A percentile compares a stretch with the other conserved stretches of the same genome.
Conservation (phyloP, 768 basidiomycete genomes). For the Mycena vitilis region DNA sequence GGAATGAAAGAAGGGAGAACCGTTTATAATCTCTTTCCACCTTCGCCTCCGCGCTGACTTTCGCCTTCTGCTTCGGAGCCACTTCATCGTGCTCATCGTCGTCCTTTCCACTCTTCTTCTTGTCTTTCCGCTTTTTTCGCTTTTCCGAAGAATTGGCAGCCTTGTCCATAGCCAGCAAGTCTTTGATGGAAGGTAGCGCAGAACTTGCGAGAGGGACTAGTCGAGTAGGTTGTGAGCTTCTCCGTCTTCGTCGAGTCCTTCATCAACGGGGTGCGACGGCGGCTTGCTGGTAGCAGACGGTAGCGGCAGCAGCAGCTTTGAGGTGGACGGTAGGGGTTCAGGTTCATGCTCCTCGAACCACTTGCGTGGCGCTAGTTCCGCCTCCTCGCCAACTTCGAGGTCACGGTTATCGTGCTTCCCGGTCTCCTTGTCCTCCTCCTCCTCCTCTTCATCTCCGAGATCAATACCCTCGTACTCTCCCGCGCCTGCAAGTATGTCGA, state of each 20-base stretch:
- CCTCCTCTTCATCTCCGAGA: constrained; percentile 65
- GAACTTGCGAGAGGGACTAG: constrained; percentile 85
- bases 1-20: constrained; percentile 45
- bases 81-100: constrained; percentile 52
- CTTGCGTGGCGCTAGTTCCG: constrained; percentile 38
- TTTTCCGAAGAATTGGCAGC: constrained; percentile 75
- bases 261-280: constrained; percentile 30
- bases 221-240: constrained; percentile 61
- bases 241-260: constrained; percentile 42
- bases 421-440: constrained; percentile 49
- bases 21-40: constrained; percentile 68
- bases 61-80: constrained; percentile 44
- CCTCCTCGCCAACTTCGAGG: constrained; percentile 32
- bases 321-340: constrained; percentile 25
- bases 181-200: constrained; percentile 83
- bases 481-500: constrained; percentile 89
- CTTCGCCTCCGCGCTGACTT: constrained; percentile 56
- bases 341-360: constrained; percentile 63
- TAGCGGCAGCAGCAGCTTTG: constrained; percentile 28
- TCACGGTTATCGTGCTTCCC: constrained; percentile 27
- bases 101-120: constrained; percentile 63
- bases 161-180: constrained; percentile 82
- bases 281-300: constrained; percentile 23
- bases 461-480: constrained; percentile 85
- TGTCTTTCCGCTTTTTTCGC: constrained; percentile 80